Percentiles rank a stretch among this genome's conserved stretches.
Evolutionary conservation across 2,329 filamentous ascomycete species (phyloP).

Genomic region (Coniochaeta sp.): DNA sequence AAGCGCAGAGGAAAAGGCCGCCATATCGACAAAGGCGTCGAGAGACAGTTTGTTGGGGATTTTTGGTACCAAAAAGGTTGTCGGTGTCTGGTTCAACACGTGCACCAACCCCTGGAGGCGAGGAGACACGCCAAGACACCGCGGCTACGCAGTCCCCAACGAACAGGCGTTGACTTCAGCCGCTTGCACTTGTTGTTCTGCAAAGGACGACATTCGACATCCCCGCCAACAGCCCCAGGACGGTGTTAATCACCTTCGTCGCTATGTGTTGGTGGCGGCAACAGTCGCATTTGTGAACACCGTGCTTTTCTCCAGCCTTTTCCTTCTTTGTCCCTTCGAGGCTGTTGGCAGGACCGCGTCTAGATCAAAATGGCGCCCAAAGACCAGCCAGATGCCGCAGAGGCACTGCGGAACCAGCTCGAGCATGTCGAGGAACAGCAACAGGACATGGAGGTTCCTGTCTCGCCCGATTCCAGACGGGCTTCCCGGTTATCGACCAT

Average conservation of each 20-base stretch:
- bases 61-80: no score
- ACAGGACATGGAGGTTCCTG: conserved; percentile 5
- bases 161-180: no score
- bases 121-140: no score
- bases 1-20: no score
- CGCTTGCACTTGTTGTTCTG: no score
- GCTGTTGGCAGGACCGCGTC: background rate
- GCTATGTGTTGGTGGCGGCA: background rate
- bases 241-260: background rate
- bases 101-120: background rate
- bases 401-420: conserved; percentile 16
- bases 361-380: background rate
- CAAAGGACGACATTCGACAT: no score
- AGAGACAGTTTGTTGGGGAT: no score
- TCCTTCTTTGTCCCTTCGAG: background rate
- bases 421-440: conserved; percentile 17
- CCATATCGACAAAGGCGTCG: no score
- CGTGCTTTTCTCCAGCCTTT: background rate
- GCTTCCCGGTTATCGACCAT: background rate
- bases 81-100: background rate
- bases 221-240: background rate
- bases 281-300: background rate
- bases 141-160: no score
- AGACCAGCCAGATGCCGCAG: conserved; percentile 5
- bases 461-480: conserved; percentile 1